Percentiles rank a stretch among this genome's conserved stretches.
These are phyloP conservation scores for Aeschynomene evenia DNA, from an alignment of 306 rosid species.

Conservation along the genomic window DNA sequence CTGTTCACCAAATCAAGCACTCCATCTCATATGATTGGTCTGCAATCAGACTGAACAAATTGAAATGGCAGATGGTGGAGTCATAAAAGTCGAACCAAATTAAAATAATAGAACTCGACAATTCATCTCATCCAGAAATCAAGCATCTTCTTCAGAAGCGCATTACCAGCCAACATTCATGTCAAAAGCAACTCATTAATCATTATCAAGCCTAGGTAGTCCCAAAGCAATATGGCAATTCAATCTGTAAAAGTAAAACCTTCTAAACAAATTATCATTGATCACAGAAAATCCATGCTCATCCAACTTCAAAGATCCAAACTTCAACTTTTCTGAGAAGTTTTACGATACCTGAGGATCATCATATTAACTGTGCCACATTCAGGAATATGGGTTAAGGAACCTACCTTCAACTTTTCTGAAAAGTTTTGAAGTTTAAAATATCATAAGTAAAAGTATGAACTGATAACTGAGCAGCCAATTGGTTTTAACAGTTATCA, in stretches of 20 bases:
- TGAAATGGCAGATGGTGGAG: too few relatives aligned
- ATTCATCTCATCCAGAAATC: too few relatives aligned
- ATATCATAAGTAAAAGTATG: conserved; percentile 45
- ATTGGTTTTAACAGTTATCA: conserved; percentile 23
- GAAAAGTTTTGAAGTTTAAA: too few relatives aligned
- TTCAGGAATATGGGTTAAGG: background rate
- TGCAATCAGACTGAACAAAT: too few relatives aligned
- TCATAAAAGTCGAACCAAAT: too few relatives aligned
- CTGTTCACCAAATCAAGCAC: too few relatives aligned
- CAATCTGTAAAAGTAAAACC: background rate
- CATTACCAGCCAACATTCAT: background rate
- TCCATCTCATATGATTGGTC: too few relatives aligned
- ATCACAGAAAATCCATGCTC: conserved; percentile 12
- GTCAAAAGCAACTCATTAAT: background rate
- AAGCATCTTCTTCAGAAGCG: conserved; percentile 6
- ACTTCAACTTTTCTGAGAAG: background rate
- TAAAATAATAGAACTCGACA: too few relatives aligned
- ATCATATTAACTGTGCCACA: background rate
- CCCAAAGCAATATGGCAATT: conserved; percentile 14
- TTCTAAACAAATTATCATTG: background rate
- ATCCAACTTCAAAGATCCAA: background rate
- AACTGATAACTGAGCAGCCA: conserved; percentile 34
- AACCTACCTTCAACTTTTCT: conserved; percentile 9
- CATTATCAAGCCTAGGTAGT: background rate
- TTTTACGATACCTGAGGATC: background rate